These are phyloP conservation scores for Pisolithus albus DNA, from an alignment of 768 basidiomycete genomes.

Conservation along the genomic window DNA sequence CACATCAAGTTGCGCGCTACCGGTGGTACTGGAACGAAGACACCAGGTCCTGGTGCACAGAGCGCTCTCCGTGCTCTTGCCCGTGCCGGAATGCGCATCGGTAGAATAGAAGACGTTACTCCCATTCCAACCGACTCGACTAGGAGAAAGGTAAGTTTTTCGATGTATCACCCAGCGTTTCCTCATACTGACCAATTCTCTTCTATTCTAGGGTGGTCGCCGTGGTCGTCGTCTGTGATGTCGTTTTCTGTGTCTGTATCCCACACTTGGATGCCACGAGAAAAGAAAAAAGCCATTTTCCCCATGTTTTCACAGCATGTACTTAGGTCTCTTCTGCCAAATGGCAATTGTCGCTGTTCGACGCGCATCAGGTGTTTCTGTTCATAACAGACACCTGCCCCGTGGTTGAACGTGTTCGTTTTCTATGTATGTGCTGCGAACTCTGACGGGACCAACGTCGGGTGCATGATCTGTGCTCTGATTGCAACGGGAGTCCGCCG, in stretches of 20 bases:
- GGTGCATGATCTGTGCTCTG: neutral
- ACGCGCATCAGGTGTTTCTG: slow-evolving; percentile 68
- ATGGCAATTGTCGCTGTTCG: slow-evolving; percentile 73
- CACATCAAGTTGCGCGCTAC: slow-evolving; percentile 99
- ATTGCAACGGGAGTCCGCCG: neutral
- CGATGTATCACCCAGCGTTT: neutral
- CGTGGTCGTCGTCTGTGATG: slow-evolving; percentile 91
- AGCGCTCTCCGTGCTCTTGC: slow-evolving; percentile 96
- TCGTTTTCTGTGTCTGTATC: slow-evolving; percentile 7
- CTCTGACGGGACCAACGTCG: too few species aligned
- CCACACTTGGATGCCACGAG: slow-evolving; percentile 8
- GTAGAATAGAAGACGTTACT: slow-evolving; percentile 97
- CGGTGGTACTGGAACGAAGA: slow-evolving; percentile 97
- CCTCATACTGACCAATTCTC: slow-evolving; percentile 2
- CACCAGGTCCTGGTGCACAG: slow-evolving; percentile 97
- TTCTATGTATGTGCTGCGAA: neutral
- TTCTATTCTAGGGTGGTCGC: slow-evolving; percentile 81
- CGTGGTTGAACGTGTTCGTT: slow-evolving; percentile 53
- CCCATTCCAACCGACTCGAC: slow-evolving; percentile 97
- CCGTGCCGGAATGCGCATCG: slow-evolving; percentile 96
- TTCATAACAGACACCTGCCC: slow-evolving; percentile 47
- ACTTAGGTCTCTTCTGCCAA: slow-evolving; percentile 23
- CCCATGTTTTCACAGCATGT: slow-evolving; percentile 27
- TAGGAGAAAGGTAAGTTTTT: slow-evolving; percentile 72
- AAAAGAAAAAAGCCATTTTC: slow-evolving; percentile 18